phyloP scores from a whole-genome alignment of 2,329 filamentous ascomycete genomes.

The Alternaria burnsii region DNA sequence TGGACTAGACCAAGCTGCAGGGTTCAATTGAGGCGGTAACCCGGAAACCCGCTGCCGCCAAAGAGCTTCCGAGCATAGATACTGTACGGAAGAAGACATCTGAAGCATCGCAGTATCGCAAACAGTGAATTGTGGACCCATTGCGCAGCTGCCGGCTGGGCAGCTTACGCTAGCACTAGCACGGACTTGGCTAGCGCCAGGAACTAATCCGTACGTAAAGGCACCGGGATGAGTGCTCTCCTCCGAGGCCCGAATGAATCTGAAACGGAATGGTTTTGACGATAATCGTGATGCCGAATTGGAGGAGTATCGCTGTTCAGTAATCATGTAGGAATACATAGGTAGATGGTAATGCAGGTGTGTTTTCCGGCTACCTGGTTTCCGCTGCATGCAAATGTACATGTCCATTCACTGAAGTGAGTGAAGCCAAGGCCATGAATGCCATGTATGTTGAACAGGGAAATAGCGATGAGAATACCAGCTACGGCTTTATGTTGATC shows the following conservation, averaged over 20 bases:
- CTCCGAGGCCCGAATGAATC: not conserved
- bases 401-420: not conserved
- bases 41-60: not conserved
- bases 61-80: not conserved
- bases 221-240: not conserved
- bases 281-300: not conserved
- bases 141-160: not conserved
- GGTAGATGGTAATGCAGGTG: not conserved
- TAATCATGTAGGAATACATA: not conserved
- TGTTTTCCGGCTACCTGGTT: not conserved
- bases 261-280: not conserved
- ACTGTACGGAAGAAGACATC: not conserved
- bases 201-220: not conserved
- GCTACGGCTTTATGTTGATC: not conserved
- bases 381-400: not conserved
- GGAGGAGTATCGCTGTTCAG: not conserved
- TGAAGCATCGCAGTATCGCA: not conserved
- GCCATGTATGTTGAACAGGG: not conserved
- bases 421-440: accelerated
- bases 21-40: not conserved
- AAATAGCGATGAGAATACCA: accelerated
- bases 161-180: not conserved
- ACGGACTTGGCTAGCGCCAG: not conserved
- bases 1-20: not conserved
- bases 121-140: not conserved